Percentiles rank a stretch among this genome's conserved stretches.
phyloP scores from a whole-genome alignment of 1,284 basidiomycete genomes.

The Irpex lacteus region DNA sequence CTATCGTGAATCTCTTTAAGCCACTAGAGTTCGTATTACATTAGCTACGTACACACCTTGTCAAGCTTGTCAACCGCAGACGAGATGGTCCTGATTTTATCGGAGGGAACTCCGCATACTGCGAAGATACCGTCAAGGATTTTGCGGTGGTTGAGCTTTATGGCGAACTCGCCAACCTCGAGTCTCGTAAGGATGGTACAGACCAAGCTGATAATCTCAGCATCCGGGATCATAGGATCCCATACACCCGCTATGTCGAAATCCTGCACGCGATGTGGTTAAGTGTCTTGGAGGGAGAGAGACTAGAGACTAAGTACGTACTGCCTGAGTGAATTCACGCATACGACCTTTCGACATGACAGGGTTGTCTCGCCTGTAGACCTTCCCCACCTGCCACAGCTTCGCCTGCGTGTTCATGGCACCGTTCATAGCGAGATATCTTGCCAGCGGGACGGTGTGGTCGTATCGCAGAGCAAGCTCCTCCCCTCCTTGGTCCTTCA shows the following conservation, averaged over 20 bases:
- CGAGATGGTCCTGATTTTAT: slow-evolving; percentile 93
- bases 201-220: slow-evolving; percentile 84
- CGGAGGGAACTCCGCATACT: slow-evolving; percentile 90
- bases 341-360: slow-evolving; percentile 98
- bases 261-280: slow-evolving; percentile 51
- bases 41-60: slow-evolving; percentile 57
- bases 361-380: slow-evolving; percentile 95
- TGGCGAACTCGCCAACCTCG: slow-evolving; percentile 89
- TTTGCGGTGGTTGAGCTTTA: slow-evolving; percentile 98
- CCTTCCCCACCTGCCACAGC: slow-evolving; percentile 97
- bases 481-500: slow-evolving; percentile 99
- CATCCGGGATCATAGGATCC: slow-evolving; percentile 98
- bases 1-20: slow-evolving; percentile 33
- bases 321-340: slow-evolving; percentile 98
- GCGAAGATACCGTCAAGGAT: slow-evolving; percentile 97
- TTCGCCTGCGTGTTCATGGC: slow-evolving; percentile 72
- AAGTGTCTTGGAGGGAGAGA: background rate
- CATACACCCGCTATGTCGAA: slow-evolving; percentile 94
- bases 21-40: background rate
- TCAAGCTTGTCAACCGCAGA: slow-evolving; percentile 99
- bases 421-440: slow-evolving; percentile 94
- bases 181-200: slow-evolving; percentile 82
- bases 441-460: slow-evolving; percentile 94
- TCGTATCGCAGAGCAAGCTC: slow-evolving; percentile 94
- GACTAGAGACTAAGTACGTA: slow-evolving; percentile 36